Percentiles rank a stretch among this genome's conserved stretches.
phyloP scores from a whole-genome alignment of 1,284 basidiomycete species.

The Boletus chippewaensis region DNA sequence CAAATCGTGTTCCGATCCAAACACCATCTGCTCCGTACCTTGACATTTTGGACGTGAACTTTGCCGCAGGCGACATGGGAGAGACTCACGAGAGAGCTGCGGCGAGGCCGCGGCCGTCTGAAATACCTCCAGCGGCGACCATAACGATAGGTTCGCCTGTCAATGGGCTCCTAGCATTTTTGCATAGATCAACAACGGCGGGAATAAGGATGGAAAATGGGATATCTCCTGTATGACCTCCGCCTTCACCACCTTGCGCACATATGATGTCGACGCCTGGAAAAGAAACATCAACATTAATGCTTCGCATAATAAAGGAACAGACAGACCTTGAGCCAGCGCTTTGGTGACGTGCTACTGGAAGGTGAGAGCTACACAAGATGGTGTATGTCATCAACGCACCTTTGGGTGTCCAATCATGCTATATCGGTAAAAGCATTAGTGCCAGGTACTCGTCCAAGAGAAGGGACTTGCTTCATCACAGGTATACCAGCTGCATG shows the following conservation, averaged over 20 bases:
- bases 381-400: slow-evolving; percentile 8
- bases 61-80: background rate
- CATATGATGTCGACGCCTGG: slow-evolving; percentile 82
- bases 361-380: slow-evolving; percentile 4
- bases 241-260: slow-evolving; percentile 73
- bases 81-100: slow-evolving; percentile 62
- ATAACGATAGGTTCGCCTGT: slow-evolving; percentile 74
- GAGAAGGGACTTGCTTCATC: slow-evolving; percentile 63
- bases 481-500: slow-evolving; percentile 74
- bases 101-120: slow-evolving; percentile 77
- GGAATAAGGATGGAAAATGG: slow-evolving; percentile 77
- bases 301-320: background rate
- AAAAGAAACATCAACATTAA: background rate
- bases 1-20: slow-evolving; percentile 91
- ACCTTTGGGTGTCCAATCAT: slow-evolving; percentile 89
- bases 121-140: slow-evolving; percentile 79
- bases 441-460: background rate
- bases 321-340: slow-evolving; percentile 53
- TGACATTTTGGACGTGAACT: slow-evolving; percentile 5
- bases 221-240: slow-evolving; percentile 73
- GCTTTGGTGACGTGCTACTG: slow-evolving; percentile 72
- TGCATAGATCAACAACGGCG: slow-evolving; percentile 72
- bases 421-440: slow-evolving; percentile 34
- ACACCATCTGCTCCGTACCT: slow-evolving; percentile 76
- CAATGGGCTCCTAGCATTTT: slow-evolving; percentile 55